Conservation (phyloP, 208 protist species). For the Phytomonas serpens region DNA sequence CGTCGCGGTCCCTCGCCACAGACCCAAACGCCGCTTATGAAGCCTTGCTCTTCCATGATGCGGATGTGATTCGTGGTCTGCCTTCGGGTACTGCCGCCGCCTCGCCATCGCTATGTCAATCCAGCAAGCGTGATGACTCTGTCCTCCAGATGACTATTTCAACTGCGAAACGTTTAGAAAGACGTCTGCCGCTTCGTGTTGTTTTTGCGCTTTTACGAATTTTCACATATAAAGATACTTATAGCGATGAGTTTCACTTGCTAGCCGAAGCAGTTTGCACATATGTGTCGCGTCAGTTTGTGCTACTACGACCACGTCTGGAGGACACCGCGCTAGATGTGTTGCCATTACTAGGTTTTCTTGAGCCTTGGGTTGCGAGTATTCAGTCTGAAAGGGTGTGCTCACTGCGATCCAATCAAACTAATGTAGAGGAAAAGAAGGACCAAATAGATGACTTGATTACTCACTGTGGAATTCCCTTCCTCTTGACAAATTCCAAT, state of each 20-base stretch:
- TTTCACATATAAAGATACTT: slow-evolving; percentile 16
- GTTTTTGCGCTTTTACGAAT: slow-evolving; percentile 24
- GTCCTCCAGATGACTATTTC: background rate
- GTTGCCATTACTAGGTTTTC: background rate
- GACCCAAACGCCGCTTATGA: background rate
- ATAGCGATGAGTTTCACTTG: slow-evolving; percentile 13
- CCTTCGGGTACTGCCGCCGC: background rate
- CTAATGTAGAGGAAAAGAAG: background rate
- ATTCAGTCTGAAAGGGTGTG: background rate
- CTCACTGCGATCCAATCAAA: background rate
- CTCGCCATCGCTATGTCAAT: background rate
- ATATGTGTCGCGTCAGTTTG: slow-evolving; percentile 51
- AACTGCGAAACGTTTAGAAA: background rate
- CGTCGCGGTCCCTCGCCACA: background rate
- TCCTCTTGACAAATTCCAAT: background rate
- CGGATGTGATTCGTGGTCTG: background rate
- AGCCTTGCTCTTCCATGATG: background rate
- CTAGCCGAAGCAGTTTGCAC: slow-evolving; percentile 46
- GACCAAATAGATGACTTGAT: background rate
- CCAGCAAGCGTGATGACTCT: background rate
- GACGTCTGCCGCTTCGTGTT: slow-evolving; percentile 19
- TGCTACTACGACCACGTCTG: slow-evolving; percentile 54
- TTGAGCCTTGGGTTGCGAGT: background rate
- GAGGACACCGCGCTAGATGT: slow-evolving; percentile 23
- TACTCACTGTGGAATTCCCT: background rate